Percentiles rank a stretch among this genome's conserved stretches.
These are phyloP conservation scores for Yarrowia yakushimensis DNA, from an alignment of 805 yeast species.

Conservation along the genomic window DNA sequence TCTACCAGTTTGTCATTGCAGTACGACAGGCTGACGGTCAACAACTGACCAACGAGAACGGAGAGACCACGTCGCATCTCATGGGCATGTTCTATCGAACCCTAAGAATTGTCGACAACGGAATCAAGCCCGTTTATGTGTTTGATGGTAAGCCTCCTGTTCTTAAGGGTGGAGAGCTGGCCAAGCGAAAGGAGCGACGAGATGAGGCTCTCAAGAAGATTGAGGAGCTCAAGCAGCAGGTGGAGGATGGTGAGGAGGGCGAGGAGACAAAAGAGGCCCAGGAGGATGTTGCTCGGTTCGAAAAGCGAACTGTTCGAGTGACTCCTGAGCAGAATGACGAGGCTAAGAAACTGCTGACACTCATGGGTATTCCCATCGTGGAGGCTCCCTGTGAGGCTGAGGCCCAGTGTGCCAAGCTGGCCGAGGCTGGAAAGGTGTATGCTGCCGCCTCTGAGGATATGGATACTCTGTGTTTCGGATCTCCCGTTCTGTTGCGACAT, in stretches of 20 bases:
- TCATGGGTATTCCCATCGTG: constrained; percentile 95
- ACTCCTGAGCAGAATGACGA: constrained; percentile 90
- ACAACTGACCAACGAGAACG: constrained; percentile 79
- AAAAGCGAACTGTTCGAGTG: constrained; percentile 85
- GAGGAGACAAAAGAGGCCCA: constrained; percentile 54
- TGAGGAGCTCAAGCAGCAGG: constrained; percentile 58
- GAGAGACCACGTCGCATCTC: constrained; percentile 86
- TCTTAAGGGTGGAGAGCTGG: constrained; percentile 86
- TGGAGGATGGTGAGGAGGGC: constrained; percentile 4
- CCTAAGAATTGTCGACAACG: constrained; percentile 79
- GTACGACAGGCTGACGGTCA: constrained; percentile 97
- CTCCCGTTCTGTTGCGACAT: constrained; percentile 80
- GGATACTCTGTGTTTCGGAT: constrained; percentile 93
- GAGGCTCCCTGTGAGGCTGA: constrained; percentile 98
- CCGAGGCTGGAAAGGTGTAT: constrained; percentile 83
- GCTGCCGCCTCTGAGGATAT: constrained; percentile 99
- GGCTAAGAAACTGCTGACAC: constrained; percentile 69
- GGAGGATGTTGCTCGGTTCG: constrained; percentile 70
- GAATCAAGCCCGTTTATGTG: constrained; percentile 94
- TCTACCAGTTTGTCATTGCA: constrained; percentile 92
- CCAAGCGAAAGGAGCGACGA: constrained; percentile 73
- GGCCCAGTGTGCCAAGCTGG: constrained; percentile 95
- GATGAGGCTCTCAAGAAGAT: constrained; percentile 78
- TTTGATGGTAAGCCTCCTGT: constrained; percentile 98
- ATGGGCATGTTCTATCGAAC: constrained; percentile 98